These are phyloP conservation scores for Sphaerulina populicola DNA, from an alignment of 2,329 filamentous ascomycete genomes.

Conservation along the genomic window DNA sequence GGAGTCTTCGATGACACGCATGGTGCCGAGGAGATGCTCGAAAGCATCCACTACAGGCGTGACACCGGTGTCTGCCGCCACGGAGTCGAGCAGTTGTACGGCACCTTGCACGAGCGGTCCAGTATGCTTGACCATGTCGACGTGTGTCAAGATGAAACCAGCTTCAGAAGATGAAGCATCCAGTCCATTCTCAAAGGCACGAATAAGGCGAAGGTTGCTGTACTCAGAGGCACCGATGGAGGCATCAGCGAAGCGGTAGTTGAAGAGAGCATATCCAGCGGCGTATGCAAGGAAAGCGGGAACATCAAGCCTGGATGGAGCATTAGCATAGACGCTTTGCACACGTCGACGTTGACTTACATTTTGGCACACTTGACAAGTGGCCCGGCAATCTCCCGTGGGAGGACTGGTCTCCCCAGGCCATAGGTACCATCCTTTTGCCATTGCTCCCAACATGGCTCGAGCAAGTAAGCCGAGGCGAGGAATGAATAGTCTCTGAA, in stretches of 20 bases:
- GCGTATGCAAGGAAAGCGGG: slow-evolving; percentile 88
- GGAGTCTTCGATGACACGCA: slow-evolving; percentile 29
- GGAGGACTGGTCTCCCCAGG: slow-evolving; percentile 64
- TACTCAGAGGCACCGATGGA: slow-evolving; percentile 46
- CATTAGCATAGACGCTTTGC: not conserved
- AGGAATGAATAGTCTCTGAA: slow-evolving; percentile 91
- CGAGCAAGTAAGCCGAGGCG: slow-evolving; percentile 78
- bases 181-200: slow-evolving; percentile 83
- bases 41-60: slow-evolving; percentile 22
- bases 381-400: slow-evolving; percentile 65
- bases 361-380: slow-evolving; percentile 77
- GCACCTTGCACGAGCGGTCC: slow-evolving; percentile 66
- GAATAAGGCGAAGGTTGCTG: slow-evolving; percentile 67
- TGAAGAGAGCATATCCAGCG: slow-evolving; percentile 55
- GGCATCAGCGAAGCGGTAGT: slow-evolving; percentile 54
- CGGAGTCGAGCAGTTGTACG: slow-evolving; percentile 55
- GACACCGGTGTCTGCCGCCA: slow-evolving; percentile 24
- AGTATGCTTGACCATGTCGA: slow-evolving; percentile 89
- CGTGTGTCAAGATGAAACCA: slow-evolving; percentile 89
- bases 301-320: slow-evolving; percentile 53
- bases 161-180: slow-evolving; percentile 83
- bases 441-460: slow-evolving; percentile 77
- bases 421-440: slow-evolving; percentile 59
- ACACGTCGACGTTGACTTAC: slow-evolving; percentile 49
- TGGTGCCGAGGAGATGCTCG: slow-evolving; percentile 28